Base-by-base conservation (phyloP, 2,329 filamentous ascomycete species). In the Aureobasidium sp. region DNA sequence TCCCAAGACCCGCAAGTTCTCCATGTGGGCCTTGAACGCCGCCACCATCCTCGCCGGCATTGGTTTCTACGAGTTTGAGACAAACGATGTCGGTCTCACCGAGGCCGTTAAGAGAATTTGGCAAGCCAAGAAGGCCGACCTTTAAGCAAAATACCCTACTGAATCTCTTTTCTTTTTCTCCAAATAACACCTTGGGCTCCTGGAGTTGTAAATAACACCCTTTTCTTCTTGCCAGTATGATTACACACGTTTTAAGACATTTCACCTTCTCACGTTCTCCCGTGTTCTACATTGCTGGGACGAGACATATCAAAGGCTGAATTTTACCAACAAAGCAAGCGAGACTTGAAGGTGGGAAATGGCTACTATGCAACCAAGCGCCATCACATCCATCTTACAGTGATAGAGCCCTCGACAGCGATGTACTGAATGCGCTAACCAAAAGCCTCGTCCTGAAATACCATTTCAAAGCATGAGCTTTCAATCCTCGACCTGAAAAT, bases 31-130 rank as follows among this genome's bases (percentile, higher is more conserved):
- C 32, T 80, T 97, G 58, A 90, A 90, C 65, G 73, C 78, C 40
- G 84, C 81, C 56, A 96, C 94, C 10, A 76, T 91, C 55, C 75
- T 88, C 49, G 88, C 90, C 58, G 90, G 87, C 47, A 79, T 95
- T 60, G 90, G 90, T 55, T 79, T 97, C 65, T 98, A 98, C 74
- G 91, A 97, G 72, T 97, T 97, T 65, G 93, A 98, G 83, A 98
- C 93, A 27, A 97, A 96, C 67, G 93, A 98, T 62, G 89, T 98
- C 49, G 93, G 93, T 60, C 71, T 98, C 56, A 95, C 90, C 7
- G 91, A 95, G 78, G 85, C 84, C 27, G 78, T 96, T 61, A 89
- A 86, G 79, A 81, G 86, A 67, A 76, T 97, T 58, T 98, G 93
- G 93, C 88, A 79, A 65, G 91, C 93, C 64, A 88, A 70, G 44